These are phyloP conservation scores for Syzygium oleosum DNA, from an alignment of 345 rosid genomes.

Conservation along the genomic window DNA sequence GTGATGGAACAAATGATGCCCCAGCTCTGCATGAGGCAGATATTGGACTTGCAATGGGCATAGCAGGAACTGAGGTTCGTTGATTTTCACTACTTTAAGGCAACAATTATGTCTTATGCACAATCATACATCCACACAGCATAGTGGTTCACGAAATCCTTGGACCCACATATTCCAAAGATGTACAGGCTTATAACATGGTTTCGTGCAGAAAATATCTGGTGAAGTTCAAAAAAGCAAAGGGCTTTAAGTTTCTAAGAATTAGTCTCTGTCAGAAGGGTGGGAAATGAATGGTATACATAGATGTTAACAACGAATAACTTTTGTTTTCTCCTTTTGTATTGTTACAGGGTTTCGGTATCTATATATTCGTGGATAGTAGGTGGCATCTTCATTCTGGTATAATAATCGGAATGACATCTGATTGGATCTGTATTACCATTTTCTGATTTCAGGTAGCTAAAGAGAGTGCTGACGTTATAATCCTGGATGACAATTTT, in stretches of 20 bases:
- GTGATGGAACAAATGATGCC: constrained; percentile 97
- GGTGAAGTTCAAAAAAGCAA: not conserved
- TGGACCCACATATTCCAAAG: not conserved
- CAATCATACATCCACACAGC: not conserved
- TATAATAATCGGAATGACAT: not conserved
- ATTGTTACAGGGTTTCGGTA: not conserved
- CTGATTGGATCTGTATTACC: not conserved
- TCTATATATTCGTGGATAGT: not conserved
- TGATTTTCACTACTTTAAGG: not conserved
- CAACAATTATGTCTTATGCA: not conserved
- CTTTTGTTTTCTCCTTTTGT: not conserved
- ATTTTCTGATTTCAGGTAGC: constrained; percentile 57
- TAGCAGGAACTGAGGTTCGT: constrained; percentile 88
- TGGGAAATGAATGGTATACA: not conserved
- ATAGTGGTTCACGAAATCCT: not conserved
- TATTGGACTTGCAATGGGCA: constrained; percentile 97
- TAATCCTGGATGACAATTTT: constrained; percentile 90
- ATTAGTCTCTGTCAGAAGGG: not conserved
- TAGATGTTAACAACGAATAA: not conserved
- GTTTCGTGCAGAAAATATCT: not conserved
- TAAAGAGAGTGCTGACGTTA: constrained; percentile 95
- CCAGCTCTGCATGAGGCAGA: constrained; percentile 98
- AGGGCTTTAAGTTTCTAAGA: not conserved
- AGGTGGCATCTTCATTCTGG: not conserved
- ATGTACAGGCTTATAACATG: not conserved